Evolutionary conservation across 2,329 filamentous ascomycete genomes (phyloP), one percentile per base, ranked within the genome.

Genomic region (Xylariaceae sp.): DNA sequence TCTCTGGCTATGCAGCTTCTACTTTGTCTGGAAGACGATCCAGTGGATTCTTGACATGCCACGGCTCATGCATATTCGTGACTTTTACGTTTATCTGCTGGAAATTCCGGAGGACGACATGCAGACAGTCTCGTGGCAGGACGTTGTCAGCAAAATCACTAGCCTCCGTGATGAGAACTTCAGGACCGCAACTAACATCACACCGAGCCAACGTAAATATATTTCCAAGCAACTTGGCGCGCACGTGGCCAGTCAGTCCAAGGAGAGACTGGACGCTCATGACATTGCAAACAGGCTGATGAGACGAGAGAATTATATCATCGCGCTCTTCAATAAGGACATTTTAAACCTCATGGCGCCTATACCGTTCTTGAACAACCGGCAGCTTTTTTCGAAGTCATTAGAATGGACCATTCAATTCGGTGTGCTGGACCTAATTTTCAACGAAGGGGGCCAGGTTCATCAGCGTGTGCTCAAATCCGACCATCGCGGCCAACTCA

Each of bases 271-370:
- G 67, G 94, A 97, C 74, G 94, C 94, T 9, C 91, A 97, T 69
- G 94, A 97, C 70, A 97, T 99, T 72, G 94, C 94, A 5, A 99
- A 97, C 71, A 86, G 94, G 37, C 77, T 99, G 51, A 97, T 99
- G 94, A 88, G 94, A 60, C 89, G 90, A 70, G 93, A 97, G 64
- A 99, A 99, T 70, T 99, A 97, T 69, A 83, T 97, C 63, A 97
- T 99, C 68, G 94, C 94, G 3, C 80, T 99, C 69, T 91, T 97
- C 76, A 99, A 99, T 78, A 97, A 99, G 74, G 94, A 97, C 62
- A 85, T 97, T 44, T 75, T 99, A 48, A 88, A 99, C 70, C 79
- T 97, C 51, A 92, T 89, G 0, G 81, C 97, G 2, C 90, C 91
- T 1, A 75, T 99, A 1, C 94, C 94, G 0, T 92, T 97, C 64